These are phyloP conservation scores for Aquilaria sinensis DNA, from an alignment of 345 rosid genomes.

Conservation along the genomic window DNA sequence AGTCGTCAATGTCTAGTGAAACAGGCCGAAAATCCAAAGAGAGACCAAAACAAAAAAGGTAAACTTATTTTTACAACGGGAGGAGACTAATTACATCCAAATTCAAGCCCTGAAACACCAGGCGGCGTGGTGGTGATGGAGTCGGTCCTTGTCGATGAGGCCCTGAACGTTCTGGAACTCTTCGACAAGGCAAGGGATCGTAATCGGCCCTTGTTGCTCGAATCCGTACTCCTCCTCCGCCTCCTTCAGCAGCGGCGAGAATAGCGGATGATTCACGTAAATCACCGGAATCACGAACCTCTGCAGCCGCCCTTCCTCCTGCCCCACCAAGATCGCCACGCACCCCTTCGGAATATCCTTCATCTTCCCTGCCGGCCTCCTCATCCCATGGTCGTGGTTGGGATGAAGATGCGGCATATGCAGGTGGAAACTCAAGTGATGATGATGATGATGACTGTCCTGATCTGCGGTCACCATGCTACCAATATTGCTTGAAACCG, in stretches of 20 bases:
- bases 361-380: constrained; percentile 17
- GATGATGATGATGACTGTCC: constrained; percentile 10
- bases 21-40: no score
- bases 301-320: constrained; percentile 51
- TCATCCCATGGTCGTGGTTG: constrained; percentile 19
- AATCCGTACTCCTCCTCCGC: constrained; percentile 87
- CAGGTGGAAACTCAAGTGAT: constrained; percentile 45
- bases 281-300: constrained; percentile 78
- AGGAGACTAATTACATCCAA: neutral
- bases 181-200: constrained; percentile 78
- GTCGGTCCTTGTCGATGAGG: constrained; percentile 56
- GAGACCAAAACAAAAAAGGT: neutral
- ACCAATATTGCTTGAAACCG: no score
- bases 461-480: constrained; percentile 35
- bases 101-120: constrained; percentile 43
- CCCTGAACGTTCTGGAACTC: constrained; percentile 65
- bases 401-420: constrained; percentile 37
- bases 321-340: constrained; percentile 74
- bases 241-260: constrained; percentile 49
- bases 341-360: constrained; percentile 67
- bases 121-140: constrained; percentile 29
- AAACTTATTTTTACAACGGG: neutral
- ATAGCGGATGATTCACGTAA: constrained; percentile 75
- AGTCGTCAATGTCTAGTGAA: no score
- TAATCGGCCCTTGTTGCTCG: constrained; percentile 70